Evolutionary conservation across 306 rosid species (phyloP).

Genomic region (Pueraria montana): DNA sequence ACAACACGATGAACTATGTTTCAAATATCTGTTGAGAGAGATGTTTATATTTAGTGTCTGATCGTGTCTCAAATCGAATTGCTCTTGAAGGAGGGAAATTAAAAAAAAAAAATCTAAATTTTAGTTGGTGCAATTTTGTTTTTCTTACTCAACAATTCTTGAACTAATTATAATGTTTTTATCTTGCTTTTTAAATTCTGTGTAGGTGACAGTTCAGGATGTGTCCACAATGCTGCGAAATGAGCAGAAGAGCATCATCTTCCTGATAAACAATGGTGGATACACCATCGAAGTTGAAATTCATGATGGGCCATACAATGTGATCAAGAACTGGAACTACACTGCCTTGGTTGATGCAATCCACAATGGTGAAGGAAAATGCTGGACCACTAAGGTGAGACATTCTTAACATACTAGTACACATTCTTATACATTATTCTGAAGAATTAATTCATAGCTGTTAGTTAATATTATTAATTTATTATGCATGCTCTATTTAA

Average conservation of each 20-base stretch:
- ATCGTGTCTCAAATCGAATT: not conserved
- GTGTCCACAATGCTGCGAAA: constrained; percentile 71
- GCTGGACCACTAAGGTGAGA: constrained; percentile 80
- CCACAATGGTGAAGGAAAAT: constrained; percentile 77
- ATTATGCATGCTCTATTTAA: constrained; percentile 11
- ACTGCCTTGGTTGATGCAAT: constrained; percentile 70
- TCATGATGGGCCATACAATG: constrained; percentile 79
- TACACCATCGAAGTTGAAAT: constrained; percentile 80
- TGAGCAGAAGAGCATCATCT: constrained; percentile 65
- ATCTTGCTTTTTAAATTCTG: not conserved
- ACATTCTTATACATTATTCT: not conserved
- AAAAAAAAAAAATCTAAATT: not conserved
- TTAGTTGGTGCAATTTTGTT: not conserved
- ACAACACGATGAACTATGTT: not conserved
- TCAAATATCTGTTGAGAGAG: not conserved
- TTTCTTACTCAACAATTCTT: not conserved
- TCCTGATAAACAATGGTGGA: constrained; percentile 78
- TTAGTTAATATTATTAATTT: no score
- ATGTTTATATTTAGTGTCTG: not conserved
- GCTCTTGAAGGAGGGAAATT: no score
- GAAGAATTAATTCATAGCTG: no score
- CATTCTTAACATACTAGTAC: constrained; percentile 12
- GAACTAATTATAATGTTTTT: not conserved
- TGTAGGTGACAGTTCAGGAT: constrained; percentile 73
- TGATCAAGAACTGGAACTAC: constrained; percentile 79